Conservation (phyloP, 2,329 filamentous ascomycete genomes). For the Aspergillus aculeatus region DNA sequence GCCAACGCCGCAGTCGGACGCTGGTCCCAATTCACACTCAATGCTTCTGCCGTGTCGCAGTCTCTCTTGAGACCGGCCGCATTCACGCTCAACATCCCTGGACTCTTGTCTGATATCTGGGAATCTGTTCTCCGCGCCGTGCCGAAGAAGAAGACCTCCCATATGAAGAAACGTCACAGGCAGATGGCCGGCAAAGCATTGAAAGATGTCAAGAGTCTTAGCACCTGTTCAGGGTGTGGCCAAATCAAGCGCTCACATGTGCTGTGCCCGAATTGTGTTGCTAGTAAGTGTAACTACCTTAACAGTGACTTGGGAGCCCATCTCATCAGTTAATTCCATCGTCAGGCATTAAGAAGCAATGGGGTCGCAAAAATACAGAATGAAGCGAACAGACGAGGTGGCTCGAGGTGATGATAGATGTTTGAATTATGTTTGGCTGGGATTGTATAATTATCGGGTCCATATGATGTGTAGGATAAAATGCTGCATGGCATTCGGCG, state of each 20-base stretch:
- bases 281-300: conserved; percentile 58
- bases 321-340: conserved; percentile 10
- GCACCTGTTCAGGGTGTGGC: conserved; percentile 87
- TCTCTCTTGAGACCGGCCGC: conserved; percentile 60
- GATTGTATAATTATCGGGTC: conserved; percentile 26
- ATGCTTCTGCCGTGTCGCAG: conserved; percentile 54
- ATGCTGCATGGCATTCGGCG: conserved; percentile 40
- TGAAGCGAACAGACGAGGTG: conserved; percentile 20
- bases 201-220: conserved; percentile 83
- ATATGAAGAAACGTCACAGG: conserved; percentile 89
- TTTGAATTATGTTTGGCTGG: conserved; percentile 2
- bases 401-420: conserved; percentile 3
- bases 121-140: conserved; percentile 88
- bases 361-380: conserved; percentile 39
- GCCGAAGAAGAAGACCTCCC: conserved; percentile 97
- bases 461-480: conserved; percentile 26
- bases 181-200: conserved; percentile 95
- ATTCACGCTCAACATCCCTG: conserved; percentile 62
- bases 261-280: conserved; percentile 81
- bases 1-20: conserved; percentile 14
- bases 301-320: neutral
- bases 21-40: conserved; percentile 41
- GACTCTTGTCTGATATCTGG: conserved; percentile 80
- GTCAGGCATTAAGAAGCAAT: conserved; percentile 48
- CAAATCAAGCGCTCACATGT: conserved; percentile 83